phyloP scores from a whole-genome alignment of 2,329 filamentous ascomycete species.

The Periconia sp. region DNA sequence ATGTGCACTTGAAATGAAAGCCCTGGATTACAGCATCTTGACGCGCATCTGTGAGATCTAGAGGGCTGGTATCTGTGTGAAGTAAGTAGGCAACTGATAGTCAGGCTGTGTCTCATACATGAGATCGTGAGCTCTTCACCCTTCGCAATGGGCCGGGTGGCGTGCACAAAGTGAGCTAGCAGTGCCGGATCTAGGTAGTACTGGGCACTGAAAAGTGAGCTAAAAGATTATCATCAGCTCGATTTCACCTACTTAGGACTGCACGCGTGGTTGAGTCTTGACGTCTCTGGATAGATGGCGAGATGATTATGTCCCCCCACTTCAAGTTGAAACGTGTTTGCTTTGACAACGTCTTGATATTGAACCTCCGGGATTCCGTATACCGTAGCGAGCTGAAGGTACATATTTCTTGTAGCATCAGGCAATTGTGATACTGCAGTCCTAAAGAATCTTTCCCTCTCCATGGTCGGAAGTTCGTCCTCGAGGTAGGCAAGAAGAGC shows the following conservation, averaged over 20 bases:
- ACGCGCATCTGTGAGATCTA: constrained; percentile 37
- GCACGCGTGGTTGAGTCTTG: constrained; percentile 51
- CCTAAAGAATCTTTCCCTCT: constrained; percentile 36
- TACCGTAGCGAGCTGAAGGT: constrained; percentile 30
- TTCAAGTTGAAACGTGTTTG: constrained; percentile 41
- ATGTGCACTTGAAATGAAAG: constrained; percentile 51
- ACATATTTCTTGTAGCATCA: constrained; percentile 14
- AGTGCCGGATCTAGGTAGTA: constrained; percentile 44
- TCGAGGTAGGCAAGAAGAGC: constrained; percentile 39
- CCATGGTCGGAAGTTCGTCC: constrained; percentile 28
- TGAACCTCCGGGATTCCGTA: constrained; percentile 32
- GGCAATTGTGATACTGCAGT: constrained; percentile 35
- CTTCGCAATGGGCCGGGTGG: constrained; percentile 36
- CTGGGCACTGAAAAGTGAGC: constrained; percentile 39
- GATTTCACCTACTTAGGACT: constrained; percentile 35
- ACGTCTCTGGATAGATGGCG: constrained; percentile 47
- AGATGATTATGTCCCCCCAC: constrained; percentile 38
- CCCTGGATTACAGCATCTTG: constrained; percentile 38
- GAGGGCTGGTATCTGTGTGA: constrained; percentile 42
- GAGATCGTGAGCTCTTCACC: constrained; percentile 52
- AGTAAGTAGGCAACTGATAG: not conserved
- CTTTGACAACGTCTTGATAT: constrained; percentile 43
- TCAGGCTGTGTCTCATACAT: constrained; percentile 24
- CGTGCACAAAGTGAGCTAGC: constrained; percentile 50
- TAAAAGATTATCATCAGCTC: not conserved